phyloP scores from a whole-genome alignment of 2,329 filamentous ascomycete species.

The Phialophora chinensis region DNA sequence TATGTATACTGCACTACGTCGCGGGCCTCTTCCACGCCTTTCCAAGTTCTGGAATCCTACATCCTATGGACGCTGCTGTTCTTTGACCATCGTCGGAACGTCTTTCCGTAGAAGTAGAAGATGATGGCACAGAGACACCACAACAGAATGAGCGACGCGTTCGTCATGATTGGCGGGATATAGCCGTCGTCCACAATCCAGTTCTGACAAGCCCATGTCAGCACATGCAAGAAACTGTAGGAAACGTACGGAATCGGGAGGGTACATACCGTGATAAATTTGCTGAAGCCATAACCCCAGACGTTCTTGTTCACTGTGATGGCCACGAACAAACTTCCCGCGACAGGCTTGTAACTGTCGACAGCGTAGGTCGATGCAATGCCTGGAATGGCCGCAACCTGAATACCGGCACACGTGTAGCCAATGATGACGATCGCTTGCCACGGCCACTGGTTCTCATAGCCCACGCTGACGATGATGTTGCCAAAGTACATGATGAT shows the following conservation, averaged over 20 bases:
- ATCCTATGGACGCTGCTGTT: conserved; percentile 62
- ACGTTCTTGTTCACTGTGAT: conserved; percentile 70
- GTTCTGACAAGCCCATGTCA: conserved; percentile 29
- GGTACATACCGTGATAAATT: conserved; percentile 55
- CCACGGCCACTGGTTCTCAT: conserved; percentile 61
- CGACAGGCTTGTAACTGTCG: conserved; percentile 68
- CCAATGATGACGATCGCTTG: conserved; percentile 62
- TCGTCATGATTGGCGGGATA: conserved; percentile 65
- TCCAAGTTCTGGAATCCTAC: conserved; percentile 30
- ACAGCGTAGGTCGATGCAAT: conserved; percentile 66
- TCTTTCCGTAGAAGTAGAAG: conserved; percentile 66
- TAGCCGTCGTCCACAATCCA: conserved; percentile 60
- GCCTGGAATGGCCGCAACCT: conserved; percentile 65
- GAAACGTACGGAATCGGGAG: background rate
- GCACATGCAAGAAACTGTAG: background rate
- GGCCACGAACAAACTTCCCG: conserved; percentile 64
- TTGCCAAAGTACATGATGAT: conserved; percentile 64
- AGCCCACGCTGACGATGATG: conserved; percentile 61
- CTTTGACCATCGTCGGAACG: conserved; percentile 61
- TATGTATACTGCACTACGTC: background rate
- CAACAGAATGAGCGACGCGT: conserved; percentile 59
- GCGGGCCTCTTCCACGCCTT: background rate
- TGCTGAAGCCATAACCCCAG: conserved; percentile 66
- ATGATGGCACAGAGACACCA: conserved; percentile 62
- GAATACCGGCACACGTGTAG: conserved; percentile 62